Evolutionary conservation across 805 yeast species (phyloP), one percentile per base, ranked within the genome.

Genomic region (Metschnikowia baotianmanensis): DNA sequence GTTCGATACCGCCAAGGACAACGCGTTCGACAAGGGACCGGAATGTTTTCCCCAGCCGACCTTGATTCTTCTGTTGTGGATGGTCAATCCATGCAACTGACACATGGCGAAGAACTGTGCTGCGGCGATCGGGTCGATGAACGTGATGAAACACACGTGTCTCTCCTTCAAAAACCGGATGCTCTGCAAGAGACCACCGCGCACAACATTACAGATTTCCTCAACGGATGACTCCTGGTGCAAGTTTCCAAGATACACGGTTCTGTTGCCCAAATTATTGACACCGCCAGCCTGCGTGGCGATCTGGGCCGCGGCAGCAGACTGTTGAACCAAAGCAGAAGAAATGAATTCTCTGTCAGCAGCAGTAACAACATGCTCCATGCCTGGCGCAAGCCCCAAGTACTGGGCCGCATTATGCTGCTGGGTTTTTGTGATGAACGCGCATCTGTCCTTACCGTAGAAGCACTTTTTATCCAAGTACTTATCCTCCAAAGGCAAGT

Each of bases 41-140:
- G 95, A 82, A 59, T 91, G 96, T 63, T 88, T 90, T 34, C 98
- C 99, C 98, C 99, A 91, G 16, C 97, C 96, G 42, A 91, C 89
- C 61, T 86, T 87, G 51, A 91, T 83, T 55, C 90, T 77, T 55
- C 95, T 76, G 59, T 83, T 83, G 58, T 86, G 95, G 45, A 91
- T 84, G 15, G 89, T 78, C 45, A 91, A 71, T 1, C 96, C 96
- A 57, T 89, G 95, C 48, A 89, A 70, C 56, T 88, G 89, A 50
- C 95, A 83, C 86, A 87, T 82, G 7, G 97, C 97, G 63, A 83
- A 91, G 61, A 91, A 91, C 64, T 91, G 98, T 1, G 96, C 96
- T 1, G 98, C 98, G 2, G 97, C 96, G 38, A 91, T 85, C 20
- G 98, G 96, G 59, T 93, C 98, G 50, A 91, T 83, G 60, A 93